A percentile compares a stretch with the other conserved stretches of the same genome.
phyloP scores from a whole-genome alignment of 2,329 filamentous ascomycete genomes.

The Dendrostoma leiphaemia region DNA sequence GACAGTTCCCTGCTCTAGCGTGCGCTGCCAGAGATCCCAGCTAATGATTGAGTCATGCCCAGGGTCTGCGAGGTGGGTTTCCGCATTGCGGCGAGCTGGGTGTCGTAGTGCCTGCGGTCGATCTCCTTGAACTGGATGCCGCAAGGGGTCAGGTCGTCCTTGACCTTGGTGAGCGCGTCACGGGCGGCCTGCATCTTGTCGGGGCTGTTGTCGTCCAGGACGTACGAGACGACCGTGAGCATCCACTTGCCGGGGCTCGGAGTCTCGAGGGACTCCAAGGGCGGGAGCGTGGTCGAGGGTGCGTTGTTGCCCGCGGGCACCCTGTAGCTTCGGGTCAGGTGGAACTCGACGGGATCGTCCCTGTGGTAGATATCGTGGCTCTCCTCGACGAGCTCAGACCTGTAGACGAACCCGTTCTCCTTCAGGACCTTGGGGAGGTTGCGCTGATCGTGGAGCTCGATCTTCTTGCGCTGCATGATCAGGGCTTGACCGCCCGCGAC shows the following conservation, averaged over 20 bases:
- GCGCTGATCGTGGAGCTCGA: slow-evolving; percentile 54
- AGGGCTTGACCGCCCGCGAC: slow-evolving; percentile 35
- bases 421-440: slow-evolving; percentile 46
- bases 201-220: slow-evolving; percentile 55
- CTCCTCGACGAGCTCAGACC: slow-evolving; percentile 53
- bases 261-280: slow-evolving; percentile 45
- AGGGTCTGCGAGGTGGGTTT: slow-evolving; percentile 14
- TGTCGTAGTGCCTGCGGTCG: slow-evolving; percentile 54
- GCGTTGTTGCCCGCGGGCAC: slow-evolving; percentile 29
- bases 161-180: slow-evolving; percentile 46
- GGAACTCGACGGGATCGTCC: slow-evolving; percentile 48
- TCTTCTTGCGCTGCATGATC: slow-evolving; percentile 51
- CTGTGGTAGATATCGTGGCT: slow-evolving; percentile 48
- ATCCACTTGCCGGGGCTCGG: slow-evolving; percentile 55
- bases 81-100: slow-evolving; percentile 26
- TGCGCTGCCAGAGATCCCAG: slow-evolving; percentile 1
- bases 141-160: slow-evolving; percentile 44
- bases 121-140: slow-evolving; percentile 51
- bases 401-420: slow-evolving; percentile 53
- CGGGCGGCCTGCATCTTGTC: slow-evolving; percentile 55
- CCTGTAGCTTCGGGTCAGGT: slow-evolving; percentile 47
- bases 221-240: slow-evolving; percentile 51
- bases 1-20: not conserved
- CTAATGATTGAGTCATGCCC: slow-evolving; percentile 11
- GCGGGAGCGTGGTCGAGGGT: slow-evolving; percentile 39